Evolutionary conservation across 1,139 yeast genomes (phyloP).

Genomic region (Scheffersomyces insectosa): DNA sequence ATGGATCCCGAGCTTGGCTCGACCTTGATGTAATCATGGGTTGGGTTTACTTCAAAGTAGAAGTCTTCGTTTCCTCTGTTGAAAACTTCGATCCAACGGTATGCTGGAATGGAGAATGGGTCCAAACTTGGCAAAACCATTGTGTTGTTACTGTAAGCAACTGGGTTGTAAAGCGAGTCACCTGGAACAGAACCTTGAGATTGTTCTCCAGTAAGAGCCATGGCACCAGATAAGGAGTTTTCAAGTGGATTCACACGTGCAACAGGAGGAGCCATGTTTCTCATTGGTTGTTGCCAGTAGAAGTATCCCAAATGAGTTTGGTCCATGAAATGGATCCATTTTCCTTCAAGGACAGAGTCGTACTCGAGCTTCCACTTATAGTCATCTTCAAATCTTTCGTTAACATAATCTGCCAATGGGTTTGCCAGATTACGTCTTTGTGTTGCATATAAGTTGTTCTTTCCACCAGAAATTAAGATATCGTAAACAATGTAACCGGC

Average conservation of each 20-base stretch:
- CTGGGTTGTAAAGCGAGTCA: slow-evolving; percentile 14
- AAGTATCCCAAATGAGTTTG: slow-evolving; percentile 14
- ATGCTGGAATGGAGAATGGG: slow-evolving; percentile 10
- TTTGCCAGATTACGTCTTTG: background rate
- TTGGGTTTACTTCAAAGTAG: slow-evolving; percentile 6
- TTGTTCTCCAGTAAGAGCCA: slow-evolving; percentile 15
- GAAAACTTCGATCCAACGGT: slow-evolving; percentile 16
- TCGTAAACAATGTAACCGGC: slow-evolving; percentile 1
- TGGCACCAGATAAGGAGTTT: slow-evolving; percentile 11
- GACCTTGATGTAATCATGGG: background rate
- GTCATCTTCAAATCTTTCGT: background rate
- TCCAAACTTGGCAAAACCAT: slow-evolving; percentile 14
- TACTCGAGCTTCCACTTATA: background rate
- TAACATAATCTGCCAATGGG: background rate
- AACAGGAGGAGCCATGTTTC: slow-evolving; percentile 14
- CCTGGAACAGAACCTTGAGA: slow-evolving; percentile 18
- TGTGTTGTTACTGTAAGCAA: slow-evolving; percentile 15
- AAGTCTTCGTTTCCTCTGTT: slow-evolving; percentile 16
- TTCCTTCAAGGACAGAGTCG: background rate
- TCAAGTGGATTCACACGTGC: slow-evolving; percentile 9
- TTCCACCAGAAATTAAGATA: background rate
- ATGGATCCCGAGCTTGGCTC: background rate
- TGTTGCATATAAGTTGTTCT: background rate
- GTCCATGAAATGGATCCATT: background rate
- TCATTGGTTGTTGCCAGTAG: slow-evolving; percentile 19